Evolutionary conservation across 805 yeast genomes (phyloP), one percentile per base, ranked within the genome.

Genomic region (Metschnikowia proteae): DNA sequence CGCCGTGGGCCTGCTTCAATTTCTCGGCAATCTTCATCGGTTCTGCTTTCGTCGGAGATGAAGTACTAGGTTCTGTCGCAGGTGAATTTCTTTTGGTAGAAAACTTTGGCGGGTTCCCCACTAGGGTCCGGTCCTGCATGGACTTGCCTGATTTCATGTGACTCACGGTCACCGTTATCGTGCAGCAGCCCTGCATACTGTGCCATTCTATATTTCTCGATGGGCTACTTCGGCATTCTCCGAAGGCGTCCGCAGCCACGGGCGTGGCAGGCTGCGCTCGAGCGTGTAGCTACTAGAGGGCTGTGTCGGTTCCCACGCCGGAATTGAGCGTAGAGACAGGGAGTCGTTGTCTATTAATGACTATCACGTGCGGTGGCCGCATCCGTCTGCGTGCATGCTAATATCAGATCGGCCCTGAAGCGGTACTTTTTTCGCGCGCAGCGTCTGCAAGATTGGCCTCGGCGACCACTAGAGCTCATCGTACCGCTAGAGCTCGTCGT

Each of bases 21-120:
- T 73, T 73, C 36, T 71, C 72, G 9, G 75, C 62, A 37, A 73
- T 73, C 59, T 63, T 71, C 78, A 73, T 73, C 40, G n/a, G n/a
- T 27, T 38, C n/a, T 23, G 38, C 11, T 28, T 33, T 33, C 23
- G 23, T n/a, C 23, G 11, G 36, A n/a, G 13, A 22, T 32, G 17
- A 32, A 1, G 13, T 33, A 8, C 23, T 11, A 23, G 23, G 8
- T 27, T 37, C 17, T 17, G 17, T 17, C 17, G 17, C 17, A 17
- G 17, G 43, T 22, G 26, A 39, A 29, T 8, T 32, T 29, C 22
- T 25, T 34, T 9, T 26, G 38, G 32, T 6, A 17, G 33, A 34
- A 43, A 43, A 11, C 17, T 43, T 23, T 5, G 38, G 11, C 22
- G 3, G 33, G 6, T 35, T 28, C 46, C 41, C 40, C 40, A 43